Conservation (phyloP, 805 yeast genomes). For the Candida manassasensis region DNA sequence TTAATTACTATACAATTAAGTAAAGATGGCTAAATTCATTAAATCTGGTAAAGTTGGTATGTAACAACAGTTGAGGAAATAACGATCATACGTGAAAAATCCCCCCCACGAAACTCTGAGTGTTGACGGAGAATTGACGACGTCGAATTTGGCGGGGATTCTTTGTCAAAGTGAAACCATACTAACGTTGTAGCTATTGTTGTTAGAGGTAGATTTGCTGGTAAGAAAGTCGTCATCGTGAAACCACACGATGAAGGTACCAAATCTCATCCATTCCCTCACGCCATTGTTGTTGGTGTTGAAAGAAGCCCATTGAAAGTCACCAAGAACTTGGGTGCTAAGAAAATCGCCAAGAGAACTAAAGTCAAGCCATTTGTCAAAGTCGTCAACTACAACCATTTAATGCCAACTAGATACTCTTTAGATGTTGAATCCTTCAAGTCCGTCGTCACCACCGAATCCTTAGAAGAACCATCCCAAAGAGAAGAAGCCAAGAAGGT, state of each 20-base stretch:
- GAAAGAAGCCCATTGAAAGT: conserved; percentile 98
- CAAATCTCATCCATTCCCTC: conserved; percentile 98
- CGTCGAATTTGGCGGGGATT: too few relatives aligned
- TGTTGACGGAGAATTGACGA: too few relatives aligned
- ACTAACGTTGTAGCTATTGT: conserved; percentile 75
- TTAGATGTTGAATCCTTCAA: conserved; percentile 95
- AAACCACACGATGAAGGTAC: conserved; percentile 98
- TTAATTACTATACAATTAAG: conserved; percentile 11
- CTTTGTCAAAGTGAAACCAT: too few relatives aligned
- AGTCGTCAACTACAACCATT: conserved; percentile 98
- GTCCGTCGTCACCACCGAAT: conserved; percentile 84
- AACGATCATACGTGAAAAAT: too few relatives aligned
- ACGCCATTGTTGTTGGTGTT: conserved; percentile 98
- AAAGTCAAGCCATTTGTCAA: conserved; percentile 98
- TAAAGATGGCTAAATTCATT: conserved; percentile 94
- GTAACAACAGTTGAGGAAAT: conserved; percentile 38
- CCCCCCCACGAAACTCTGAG: too few relatives aligned
- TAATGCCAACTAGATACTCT: conserved; percentile 99
- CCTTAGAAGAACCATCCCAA: conserved; percentile 96
- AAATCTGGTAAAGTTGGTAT: conserved; percentile 99
- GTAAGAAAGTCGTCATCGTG: conserved; percentile 99
- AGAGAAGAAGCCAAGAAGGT: conserved; percentile 98
- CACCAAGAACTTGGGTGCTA: conserved; percentile 89
- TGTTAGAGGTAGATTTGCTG: conserved; percentile 99
- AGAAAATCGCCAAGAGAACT: conserved; percentile 96